Conservation (phyloP, 768 basidiomycete genomes). For the Lactifluus echinatus region DNA sequence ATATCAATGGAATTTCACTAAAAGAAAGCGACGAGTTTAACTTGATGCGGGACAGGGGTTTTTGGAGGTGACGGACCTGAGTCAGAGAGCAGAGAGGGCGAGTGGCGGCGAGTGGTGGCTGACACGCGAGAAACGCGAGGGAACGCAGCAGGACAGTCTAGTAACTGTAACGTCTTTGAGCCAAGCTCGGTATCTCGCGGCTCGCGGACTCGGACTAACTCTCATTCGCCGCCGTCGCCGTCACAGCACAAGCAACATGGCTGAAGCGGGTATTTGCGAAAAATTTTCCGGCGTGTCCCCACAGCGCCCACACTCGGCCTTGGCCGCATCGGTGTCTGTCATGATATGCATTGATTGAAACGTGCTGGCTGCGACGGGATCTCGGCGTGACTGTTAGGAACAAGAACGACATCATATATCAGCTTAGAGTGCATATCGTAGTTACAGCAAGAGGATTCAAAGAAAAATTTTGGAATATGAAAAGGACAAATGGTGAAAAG, state of each 20-base stretch:
- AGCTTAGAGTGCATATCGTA: conserved; percentile 9
- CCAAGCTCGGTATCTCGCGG: conserved; percentile 14
- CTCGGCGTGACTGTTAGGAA: neutral
- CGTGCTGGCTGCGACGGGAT: too few species aligned
- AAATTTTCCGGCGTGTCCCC: too few species aligned
- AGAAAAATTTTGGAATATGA: neutral
- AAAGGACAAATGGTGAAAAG: neutral
- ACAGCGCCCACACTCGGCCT: too few species aligned
- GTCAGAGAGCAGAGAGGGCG: neutral
- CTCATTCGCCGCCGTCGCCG: too few species aligned
- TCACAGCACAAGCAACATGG: too few species aligned
- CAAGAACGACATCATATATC: neutral
- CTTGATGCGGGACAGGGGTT: conserved; percentile 19
- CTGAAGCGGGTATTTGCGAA: too few species aligned
- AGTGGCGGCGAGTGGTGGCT: too few species aligned
- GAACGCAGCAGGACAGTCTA: conserved; percentile 10
- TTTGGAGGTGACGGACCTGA: conserved; percentile 2
- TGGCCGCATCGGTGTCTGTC: too few species aligned
- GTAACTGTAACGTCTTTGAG: conserved; percentile 18
- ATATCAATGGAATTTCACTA: conserved; percentile 10
- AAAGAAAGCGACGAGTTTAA: conserved; percentile 16
- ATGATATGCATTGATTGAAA: too few species aligned
- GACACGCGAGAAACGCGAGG: conserved; percentile 11
- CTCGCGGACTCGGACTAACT: too few species aligned
- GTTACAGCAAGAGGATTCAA: conserved; percentile 10